Conservation (phyloP, 805 yeast species). For the Pichia scutulata region DNA sequence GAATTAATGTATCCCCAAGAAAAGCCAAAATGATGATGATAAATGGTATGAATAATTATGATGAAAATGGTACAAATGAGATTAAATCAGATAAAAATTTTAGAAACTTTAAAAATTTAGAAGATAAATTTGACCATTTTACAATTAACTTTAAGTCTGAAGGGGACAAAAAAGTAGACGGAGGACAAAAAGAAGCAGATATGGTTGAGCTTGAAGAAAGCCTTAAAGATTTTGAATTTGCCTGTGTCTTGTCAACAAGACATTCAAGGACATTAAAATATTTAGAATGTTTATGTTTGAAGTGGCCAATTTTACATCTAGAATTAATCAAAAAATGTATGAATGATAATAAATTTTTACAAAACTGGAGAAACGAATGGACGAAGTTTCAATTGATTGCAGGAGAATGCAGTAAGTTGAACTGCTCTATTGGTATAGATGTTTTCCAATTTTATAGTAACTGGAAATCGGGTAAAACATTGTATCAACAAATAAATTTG, state of each 20-base stretch:
- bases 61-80: neutral
- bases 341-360: slow-evolving; percentile 8
- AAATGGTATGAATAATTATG: neutral
- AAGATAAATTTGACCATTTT: slow-evolving; percentile 1
- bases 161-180: too few species aligned
- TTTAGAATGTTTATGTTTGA: slow-evolving; percentile 66
- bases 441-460: slow-evolving; percentile 36
- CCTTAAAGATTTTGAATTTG: slow-evolving; percentile 37
- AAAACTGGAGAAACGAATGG: slow-evolving; percentile 33
- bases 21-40: neutral
- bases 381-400: slow-evolving; percentile 57
- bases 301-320: slow-evolving; percentile 77
- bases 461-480: slow-evolving; percentile 22
- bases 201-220: neutral
- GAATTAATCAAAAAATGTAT: slow-evolving; percentile 47
- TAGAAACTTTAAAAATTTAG: slow-evolving; percentile 8
- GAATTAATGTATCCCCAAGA: slow-evolving; percentile 3
- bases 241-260: slow-evolving; percentile 54
- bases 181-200: neutral
- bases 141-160: neutral
- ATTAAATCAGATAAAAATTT: slow-evolving; percentile 7
- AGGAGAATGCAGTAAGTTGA: slow-evolving; percentile 45
- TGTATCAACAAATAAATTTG: slow-evolving; percentile 36
- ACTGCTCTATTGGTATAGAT: slow-evolving; percentile 39
- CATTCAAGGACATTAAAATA: slow-evolving; percentile 66